Base-by-base conservation (phyloP, 345 rosid genomes). In the Aegle marmelos region DNA sequence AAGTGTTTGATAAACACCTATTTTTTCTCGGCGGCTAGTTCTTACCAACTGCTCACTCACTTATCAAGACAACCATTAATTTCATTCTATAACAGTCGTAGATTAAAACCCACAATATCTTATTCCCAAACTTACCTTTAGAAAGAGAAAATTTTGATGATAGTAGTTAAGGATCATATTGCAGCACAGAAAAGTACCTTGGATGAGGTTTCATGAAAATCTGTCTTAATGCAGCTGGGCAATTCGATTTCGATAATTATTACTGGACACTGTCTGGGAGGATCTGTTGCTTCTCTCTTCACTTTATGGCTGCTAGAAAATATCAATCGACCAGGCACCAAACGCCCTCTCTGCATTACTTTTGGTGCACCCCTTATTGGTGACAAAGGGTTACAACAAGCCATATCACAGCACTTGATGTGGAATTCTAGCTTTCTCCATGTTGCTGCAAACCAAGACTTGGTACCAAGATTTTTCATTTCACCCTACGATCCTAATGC, bases 271-370 rank as follows among this genome's bases (percentile, higher is more conserved):
- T 76, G 81, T 21, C 76, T 91, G 28, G 96, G 92, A 81, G 98
- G 94, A 76, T 86, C 90, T 0, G 69, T 92, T 30, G 98, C 97
- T 34, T 86, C 89, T 65, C 93, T 94, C 64, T 90, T 89, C 72
- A 88, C 94, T 3, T 74, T 94, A 36, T 86, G 88, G 91, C 82
- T 94, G 80, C 85, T 91, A 6, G 86, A 85, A 54, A 72, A 25
- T 30, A 71, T 90, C 54, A 22, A 81, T 7, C 65, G 1, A 34
- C 64, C 75, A 1, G 60, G 53, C 7, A 27, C 22, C 16, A 80
- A 70, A 68, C 87, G 34, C 13, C 92, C 89, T 0, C 84, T 92
- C 54, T 92, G 97, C 85, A 77, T 94, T 81, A 92, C 97, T 0
- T 94, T 89, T 63, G 96, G 97, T 13, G 84, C 89, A 0, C 93